Evolutionary conservation across 83 land plant species (phyloP), one percentile per base, ranked within the genome.

Genomic region (Picea engelmannii): DNA sequence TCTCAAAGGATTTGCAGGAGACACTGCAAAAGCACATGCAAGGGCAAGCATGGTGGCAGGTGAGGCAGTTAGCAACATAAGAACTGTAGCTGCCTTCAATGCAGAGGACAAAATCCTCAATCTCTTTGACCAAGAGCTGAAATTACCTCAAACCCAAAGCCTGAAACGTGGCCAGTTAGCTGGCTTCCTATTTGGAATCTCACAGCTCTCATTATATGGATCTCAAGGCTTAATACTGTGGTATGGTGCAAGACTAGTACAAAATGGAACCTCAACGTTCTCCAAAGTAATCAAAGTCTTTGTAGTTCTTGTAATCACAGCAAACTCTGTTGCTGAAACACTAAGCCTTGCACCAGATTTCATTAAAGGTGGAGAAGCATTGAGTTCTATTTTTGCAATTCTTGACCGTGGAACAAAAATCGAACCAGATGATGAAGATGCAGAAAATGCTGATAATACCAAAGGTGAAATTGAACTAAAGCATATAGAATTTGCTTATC

Each of bases 11-110:
- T 94, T 92, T 78, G 93, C 93, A 4, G 93, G 94, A 9, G 93
- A 92, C 86, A 94, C 94, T 20, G 93, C 91, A 20, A 94, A 94
- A 78, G 96, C 96, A 2, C 95, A 94, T 81, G 93, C 92, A 1
- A 92, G 89, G 74, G 87, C 95, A 1, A 92, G 95, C 88, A 92
- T 90, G 96, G 87, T 94, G 23, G 96, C 96, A 11, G 96, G 93
- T 42, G 96, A 94, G 62, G 96, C 91, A 10, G 96, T 94, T 73
- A 92, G 91, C 90, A 94, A 94, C 81, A 92, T 90, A 80, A 70
- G 93, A 27, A 92, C 93, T 4, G 93, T 94, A 10, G 96, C 96
- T 9, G 95, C 96, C 55, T 94, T 94, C 82, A 92, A 92, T 83
- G 94, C 95, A 15, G 91, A 94, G 76, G 90, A 88, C 21, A 94